Base-by-base conservation (phyloP, 1,139 yeast species). In the Geotrichum phurueaensis region DNA sequence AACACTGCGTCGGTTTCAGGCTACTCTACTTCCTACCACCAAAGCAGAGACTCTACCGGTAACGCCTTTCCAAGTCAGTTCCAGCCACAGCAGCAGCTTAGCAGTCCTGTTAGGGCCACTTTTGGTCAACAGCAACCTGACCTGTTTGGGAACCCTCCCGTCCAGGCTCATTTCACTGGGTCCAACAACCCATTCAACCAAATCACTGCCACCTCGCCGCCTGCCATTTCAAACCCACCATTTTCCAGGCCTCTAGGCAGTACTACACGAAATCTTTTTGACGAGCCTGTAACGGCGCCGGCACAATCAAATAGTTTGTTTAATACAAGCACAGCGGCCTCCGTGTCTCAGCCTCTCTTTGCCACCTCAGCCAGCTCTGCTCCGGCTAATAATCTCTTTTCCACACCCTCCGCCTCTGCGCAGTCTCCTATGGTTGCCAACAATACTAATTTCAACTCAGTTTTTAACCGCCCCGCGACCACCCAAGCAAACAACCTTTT, bases 1-100 rank as follows among this genome's bases (percentile, higher is more conserved):
- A 25, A 53, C 10, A 15, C 47, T 9, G 60, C 20, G 9, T 15
- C 18, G 47, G 13, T n/a, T 12, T 33, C 39, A 33, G 60, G 43
- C 62, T 61, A 50, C 62, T 54, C 51, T 53, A 12, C 60, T 59
- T 50, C 51, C 62, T 61, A 48, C 62, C 51, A 45, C 58, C 55
- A 22, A 56, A 76, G 76, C 62, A 80, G 80, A 2, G 77, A 77
- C 62, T 68, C 70, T 33, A 68, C 71, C 9, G 70, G 69, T 22
- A 72, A 72, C 39, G 63, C 53, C 69, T 68, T 61, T 66, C 66
- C 65, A 61, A 70, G 65, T 57, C 67, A 56, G 63, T 70, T 60
- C 51, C 78, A 72, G 67, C n/a, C n/a, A n/a, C 78, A 71, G 66
- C 73, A 70, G 54, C 71, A 68, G 61, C 56, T 65, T 7, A 69